Evolutionary conservation across 1,284 basidiomycete species (phyloP), one percentile per base, ranked within the genome.

Genomic region (Quambalaria eucalypti): DNA sequence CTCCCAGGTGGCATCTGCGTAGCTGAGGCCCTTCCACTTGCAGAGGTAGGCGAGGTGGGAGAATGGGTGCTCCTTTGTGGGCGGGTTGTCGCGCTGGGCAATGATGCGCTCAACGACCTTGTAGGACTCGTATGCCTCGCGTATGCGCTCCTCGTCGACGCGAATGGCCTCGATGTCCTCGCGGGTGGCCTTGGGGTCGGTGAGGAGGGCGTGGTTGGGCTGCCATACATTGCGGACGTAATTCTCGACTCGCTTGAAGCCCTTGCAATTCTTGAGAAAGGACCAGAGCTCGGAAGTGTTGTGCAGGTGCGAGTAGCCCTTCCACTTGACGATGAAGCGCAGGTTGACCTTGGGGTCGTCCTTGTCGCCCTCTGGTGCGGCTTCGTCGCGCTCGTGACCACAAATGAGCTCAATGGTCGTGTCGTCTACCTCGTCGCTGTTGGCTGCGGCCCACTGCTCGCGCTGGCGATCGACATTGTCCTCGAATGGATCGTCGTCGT

Each of bases 1-100:
- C 54, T 99, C 95, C 95, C 95, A 99, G 2, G 95, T 98, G 75
- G 89, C 89, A 67, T 96, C 87, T 57, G 88, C 86, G 78, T 99
- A 98, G 71, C 89, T 86, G 66, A 98, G 84, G 36, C 86, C 87
- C 71, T 84, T 86, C 95, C 95, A 99, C 79, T 99, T 98, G 85
- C 88, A 90, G 77, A 95, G 88, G 78, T 96, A 99, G 73, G 93
- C 86, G 39, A 86, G 82, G 55, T 79, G 77, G 2, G 75, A 68
- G 53, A 77, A 76, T 7, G 83, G 81, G 19, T 79, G 68, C 48
- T 83, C 84, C 36, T 84, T 82, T 23, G 78, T 77, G 25, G 80
- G 79, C 26, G 80, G 69, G 14, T 76, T 81, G 60, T 90, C 85
- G 49, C 90, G 85, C 71, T 92, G 85, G 7, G 86, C 82, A 50